phyloP scores from a whole-genome alignment of 805 yeast genomes.

The Scheffersomyces coipomensis region DNA sequence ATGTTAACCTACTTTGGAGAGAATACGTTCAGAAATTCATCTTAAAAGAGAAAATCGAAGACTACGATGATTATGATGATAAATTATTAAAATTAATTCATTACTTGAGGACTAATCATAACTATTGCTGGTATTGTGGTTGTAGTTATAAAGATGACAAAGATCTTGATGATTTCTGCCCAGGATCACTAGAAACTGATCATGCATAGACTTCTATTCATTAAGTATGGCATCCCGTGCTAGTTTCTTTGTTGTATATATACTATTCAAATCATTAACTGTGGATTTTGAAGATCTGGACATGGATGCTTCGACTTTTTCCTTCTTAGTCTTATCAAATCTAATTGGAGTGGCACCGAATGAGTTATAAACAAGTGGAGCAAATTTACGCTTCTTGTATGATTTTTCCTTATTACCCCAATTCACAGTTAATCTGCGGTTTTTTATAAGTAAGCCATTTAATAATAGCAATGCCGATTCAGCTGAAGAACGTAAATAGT shows the following conservation, averaged over 20 bases:
- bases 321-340: constrained; percentile 14
- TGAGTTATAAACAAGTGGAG: constrained; percentile 19
- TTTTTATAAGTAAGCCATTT: constrained; percentile 29
- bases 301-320: too few species aligned
- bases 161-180: constrained; percentile 46
- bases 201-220: constrained; percentile 1
- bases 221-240: constrained; percentile 9
- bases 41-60: background rate
- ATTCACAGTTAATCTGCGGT: constrained; percentile 21
- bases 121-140: constrained; percentile 56
- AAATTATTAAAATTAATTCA: constrained; percentile 29
- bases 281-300: constrained; percentile 9
- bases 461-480: constrained; percentile 34
- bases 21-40: constrained; percentile 13
- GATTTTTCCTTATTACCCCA: constrained; percentile 29
- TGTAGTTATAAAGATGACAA: constrained; percentile 27
- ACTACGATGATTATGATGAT: constrained; percentile 14
- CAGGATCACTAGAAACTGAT: constrained; percentile 31
- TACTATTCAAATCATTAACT: constrained; percentile 14
- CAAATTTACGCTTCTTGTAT: constrained; percentile 10
- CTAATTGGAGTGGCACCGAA: constrained; percentile 11
- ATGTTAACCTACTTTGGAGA: constrained; percentile 43
- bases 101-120: constrained; percentile 36
- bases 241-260: constrained; percentile 12
- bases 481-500: constrained; percentile 30